Base-by-base conservation (phyloP, 139 green algal genomes). In the Raphidocelis subcapitata region DNA sequence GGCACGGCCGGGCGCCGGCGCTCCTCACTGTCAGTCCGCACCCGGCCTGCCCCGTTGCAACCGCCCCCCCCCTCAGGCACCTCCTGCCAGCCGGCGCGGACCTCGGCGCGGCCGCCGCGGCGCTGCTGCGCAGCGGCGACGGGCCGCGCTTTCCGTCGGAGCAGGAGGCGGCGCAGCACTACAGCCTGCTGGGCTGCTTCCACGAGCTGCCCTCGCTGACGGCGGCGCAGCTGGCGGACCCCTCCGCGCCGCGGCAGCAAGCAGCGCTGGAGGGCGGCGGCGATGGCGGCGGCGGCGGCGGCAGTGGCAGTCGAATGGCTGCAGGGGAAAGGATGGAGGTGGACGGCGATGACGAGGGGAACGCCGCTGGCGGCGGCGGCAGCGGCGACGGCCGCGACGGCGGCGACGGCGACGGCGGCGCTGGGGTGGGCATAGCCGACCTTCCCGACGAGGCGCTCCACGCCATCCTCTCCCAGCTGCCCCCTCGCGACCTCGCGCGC, bases 141-240 rank as follows among this genome's bases (percentile, higher is more conserved):
- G 41, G 41, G 41, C 41, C 41, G 41, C 41, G 41, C 8, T 49
- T 49, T 49, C 8, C 41, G 41, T 20, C 41, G 41, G 41, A 49
- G 12, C 41, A 49, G 8, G 41, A 49, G 41, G 41, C 8, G 41
- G 41, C 41, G 12, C 41, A 49, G 41, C 41, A 49, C 41, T 49
- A 49, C 41, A 49, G 70, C 44, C 71, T 82, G 10, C 54, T 82
- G 57, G 78, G 70, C 20, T 82, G 77, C 46, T 82, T 82, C 51
- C 49, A 44, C 32, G 71, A 82, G 71, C 71, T 82, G 8, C 77
- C 77, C 5, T 75, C 69, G 20, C 36, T 67, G 8, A 46, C 37
- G 26, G 41, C 41, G 8, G 8, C 41, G 41, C 41, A 20, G 41
- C 41, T 49, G 8, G 41, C 8, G 41, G 41, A 75, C 69, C 57